Percentiles rank a stretch among this genome's conserved stretches.
Conservation (phyloP, 495 filamentous ascomycete genomes). For the Penicillium atrosanguineum region DNA sequence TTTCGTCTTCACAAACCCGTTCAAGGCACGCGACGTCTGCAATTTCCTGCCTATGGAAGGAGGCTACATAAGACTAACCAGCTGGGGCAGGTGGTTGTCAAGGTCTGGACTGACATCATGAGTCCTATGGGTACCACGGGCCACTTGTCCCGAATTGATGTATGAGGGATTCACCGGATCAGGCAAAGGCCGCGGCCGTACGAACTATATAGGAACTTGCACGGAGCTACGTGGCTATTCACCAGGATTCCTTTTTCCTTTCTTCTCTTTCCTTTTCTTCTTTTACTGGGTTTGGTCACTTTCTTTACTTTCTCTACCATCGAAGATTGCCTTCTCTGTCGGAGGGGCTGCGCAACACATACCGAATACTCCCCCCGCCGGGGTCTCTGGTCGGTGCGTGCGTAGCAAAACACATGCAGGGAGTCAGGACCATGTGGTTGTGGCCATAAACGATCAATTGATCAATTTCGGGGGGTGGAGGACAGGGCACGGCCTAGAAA, state of each 20-base stretch:
- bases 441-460: not conserved
- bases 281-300: no score
- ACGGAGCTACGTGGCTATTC: not conserved
- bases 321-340: not conserved
- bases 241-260: not conserved
- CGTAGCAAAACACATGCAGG: slow-evolving; percentile 16
- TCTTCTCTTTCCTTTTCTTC: slow-evolving; percentile 2
- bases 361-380: slow-evolving; percentile 3
- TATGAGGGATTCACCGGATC: not conserved
- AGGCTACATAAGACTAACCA: not conserved
- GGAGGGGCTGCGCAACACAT: not conserved
- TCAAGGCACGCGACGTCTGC: slow-evolving; percentile 1
- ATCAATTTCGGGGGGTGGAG: not conserved
- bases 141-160: slow-evolving; percentile 1
- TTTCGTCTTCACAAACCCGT: not conserved
- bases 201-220: slow-evolving; percentile 2
- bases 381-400: slow-evolving; percentile 17
- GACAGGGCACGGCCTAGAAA: not conserved
- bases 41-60: slow-evolving; percentile 1
- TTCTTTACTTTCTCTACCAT: not conserved
- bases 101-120: slow-evolving; percentile 12
- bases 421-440: not conserved
- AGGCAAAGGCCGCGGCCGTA: not conserved
- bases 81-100: slow-evolving; percentile 2
- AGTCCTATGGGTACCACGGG: slow-evolving; percentile 5